A percentile compares a stretch with the other conserved stretches of the same genome.
Conservation (phyloP, 2,329 filamentous ascomycete species). For the Colletotrichum graminicola region DNA sequence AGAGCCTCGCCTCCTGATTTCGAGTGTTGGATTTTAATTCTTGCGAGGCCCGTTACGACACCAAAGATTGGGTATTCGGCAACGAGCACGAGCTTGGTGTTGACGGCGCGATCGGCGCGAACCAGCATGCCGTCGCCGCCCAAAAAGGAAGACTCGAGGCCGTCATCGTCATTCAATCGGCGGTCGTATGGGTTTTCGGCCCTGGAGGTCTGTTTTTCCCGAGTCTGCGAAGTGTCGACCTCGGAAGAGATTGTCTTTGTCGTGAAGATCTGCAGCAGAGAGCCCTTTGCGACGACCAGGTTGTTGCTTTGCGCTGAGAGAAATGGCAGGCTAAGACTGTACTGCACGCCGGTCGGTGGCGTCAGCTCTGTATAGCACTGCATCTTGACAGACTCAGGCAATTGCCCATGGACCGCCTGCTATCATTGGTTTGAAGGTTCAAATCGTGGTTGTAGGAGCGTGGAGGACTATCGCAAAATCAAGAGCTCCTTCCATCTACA, state of each 20-base stretch:
- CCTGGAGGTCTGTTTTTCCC: constrained; percentile 54
- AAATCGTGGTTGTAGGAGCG: constrained; percentile 13
- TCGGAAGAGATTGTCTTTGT: constrained; percentile 76
- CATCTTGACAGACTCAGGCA: constrained; percentile 68
- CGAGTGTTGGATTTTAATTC: constrained; percentile 78
- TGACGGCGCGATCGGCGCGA: constrained; percentile 72
- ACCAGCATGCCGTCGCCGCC: constrained; percentile 72
- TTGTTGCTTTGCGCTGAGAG: constrained; percentile 82
- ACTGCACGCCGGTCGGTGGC: constrained; percentile 92
- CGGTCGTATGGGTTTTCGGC: constrained; percentile 63
- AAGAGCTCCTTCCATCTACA: constrained; percentile 21
- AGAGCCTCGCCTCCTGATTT: constrained; percentile 87
- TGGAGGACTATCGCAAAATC: constrained; percentile 12
- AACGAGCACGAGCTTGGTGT: constrained; percentile 84
- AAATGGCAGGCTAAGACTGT: constrained; percentile 85
- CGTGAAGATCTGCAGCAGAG: constrained; percentile 90
- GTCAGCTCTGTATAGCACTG: constrained; percentile 98
- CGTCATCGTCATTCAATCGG: constrained; percentile 70
- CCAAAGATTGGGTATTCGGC: constrained; percentile 87
- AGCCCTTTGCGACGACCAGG: constrained; percentile 91
- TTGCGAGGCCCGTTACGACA: constrained; percentile 84
- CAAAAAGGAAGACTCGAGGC: constrained; percentile 75
- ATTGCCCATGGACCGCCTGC: constrained; percentile 27
- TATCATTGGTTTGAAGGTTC: constrained; percentile 31
- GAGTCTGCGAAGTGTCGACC: constrained; percentile 61